Evolutionary conservation across 345 rosid species (phyloP), one percentile per base, ranked within the genome.

Genomic region (Sisymbrium altissimum): DNA sequence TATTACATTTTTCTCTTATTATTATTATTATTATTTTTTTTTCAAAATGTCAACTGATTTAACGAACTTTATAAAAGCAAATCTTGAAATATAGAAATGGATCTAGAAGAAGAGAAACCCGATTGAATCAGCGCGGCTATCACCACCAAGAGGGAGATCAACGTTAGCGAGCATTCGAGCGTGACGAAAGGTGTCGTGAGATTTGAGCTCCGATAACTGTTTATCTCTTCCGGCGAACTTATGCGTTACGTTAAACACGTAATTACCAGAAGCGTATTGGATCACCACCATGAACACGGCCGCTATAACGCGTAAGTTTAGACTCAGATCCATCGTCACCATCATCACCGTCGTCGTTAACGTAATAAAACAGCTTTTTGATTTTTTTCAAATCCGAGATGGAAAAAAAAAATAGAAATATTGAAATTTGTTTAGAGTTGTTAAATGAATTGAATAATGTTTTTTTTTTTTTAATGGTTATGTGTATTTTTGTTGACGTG

Each of bases 131-230:
- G 88, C 77, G 10, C 92, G 93, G 76, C 97, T 95, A 54, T 80
- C 86, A 70, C 99, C 99, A 5, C 97, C 99, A 23, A 95, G 59
- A 45, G 84, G 84, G 32, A 94, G 68, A 74, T 85, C 88, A 21
- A 86, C 53, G 73, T 83, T 70, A 27, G 88, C 68, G 40, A 95
- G 89, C 75, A 87, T 75, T 41, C 99, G 79, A 55, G 85, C 78
- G 50, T 88, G 97, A 35, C 97, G 99, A 72, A 29, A 86, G 21
- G 68, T 68, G 68, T 95, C 99, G 75, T 95, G 98, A 49, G 84
- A 75, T 60, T 73, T 88, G 49, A 90, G 75, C 12, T 85, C 93
- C 32, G 77, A 74, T 13, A 92, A 71, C 15, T 78, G 73, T 41
- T 75, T 84, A 44, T 69, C 81, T 27, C 45, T 68, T 3, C 89